Conservation (phyloP, 2,329 filamentous ascomycete genomes). For the Cytospora piceicola region DNA sequence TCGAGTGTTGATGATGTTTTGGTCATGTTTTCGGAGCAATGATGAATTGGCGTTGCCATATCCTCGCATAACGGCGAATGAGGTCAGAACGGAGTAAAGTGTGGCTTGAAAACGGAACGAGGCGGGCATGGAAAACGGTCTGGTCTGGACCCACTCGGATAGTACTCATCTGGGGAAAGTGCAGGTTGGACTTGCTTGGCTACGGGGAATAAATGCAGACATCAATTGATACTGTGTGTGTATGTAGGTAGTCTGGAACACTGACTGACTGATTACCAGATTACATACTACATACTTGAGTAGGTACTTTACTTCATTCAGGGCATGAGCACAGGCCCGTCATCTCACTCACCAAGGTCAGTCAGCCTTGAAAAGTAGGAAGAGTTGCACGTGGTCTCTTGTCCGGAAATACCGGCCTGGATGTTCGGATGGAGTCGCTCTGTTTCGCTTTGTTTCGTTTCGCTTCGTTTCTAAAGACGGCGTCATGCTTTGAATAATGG, state of each 20-base stretch:
- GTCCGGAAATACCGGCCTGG: background rate
- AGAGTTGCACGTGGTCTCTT: background rate
- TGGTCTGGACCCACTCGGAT: background rate
- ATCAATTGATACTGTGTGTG: too few relatives aligned
- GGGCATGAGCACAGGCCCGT: background rate
- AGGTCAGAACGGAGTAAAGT: background rate
- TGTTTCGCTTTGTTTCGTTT: background rate
- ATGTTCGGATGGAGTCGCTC: background rate
- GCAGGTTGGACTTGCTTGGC: background rate
- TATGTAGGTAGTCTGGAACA: too few relatives aligned
- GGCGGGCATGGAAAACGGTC: background rate
- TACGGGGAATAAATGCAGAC: too few relatives aligned
- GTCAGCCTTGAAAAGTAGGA: too few relatives aligned
- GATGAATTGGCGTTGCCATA: background rate
- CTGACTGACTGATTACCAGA: too few relatives aligned
- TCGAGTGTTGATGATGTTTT: background rate
- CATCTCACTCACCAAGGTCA: background rate
- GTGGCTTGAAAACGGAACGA: background rate
- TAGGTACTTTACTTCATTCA: too few relatives aligned
- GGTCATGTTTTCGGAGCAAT: background rate
- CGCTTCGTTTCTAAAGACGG: background rate
- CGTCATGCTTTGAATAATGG: background rate
- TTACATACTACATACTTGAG: too few relatives aligned
- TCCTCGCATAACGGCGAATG: conserved; percentile 1
- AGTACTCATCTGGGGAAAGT: background rate